Conservation (phyloP, 2,329 filamentous ascomycete genomes). For the Claviceps spartinae region DNA sequence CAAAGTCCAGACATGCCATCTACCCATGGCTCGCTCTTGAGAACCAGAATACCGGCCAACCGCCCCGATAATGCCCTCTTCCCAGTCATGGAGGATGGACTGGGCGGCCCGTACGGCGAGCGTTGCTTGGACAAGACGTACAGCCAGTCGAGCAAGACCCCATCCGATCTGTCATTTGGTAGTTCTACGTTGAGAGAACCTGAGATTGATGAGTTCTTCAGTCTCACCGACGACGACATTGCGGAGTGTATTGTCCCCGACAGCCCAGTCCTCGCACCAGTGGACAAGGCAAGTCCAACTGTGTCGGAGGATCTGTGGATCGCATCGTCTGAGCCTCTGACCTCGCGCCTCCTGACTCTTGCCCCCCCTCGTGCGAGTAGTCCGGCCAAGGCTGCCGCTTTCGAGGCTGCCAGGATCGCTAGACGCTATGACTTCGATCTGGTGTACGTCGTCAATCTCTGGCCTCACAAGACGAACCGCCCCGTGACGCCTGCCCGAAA, state of each 20-base stretch:
- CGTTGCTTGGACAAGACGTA: conserved; percentile 13
- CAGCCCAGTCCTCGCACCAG: conserved; percentile 6
- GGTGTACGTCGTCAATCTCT: conserved; percentile 45
- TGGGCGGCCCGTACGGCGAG: conserved; percentile 14
- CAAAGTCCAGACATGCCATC: conserved; percentile 19
- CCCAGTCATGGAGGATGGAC: conserved; percentile 14
- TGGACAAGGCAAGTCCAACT: conserved; percentile 3
- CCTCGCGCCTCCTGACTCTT: conserved; percentile 27
- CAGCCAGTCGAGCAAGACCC: conserved; percentile 18
- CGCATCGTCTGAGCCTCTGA: conserved; percentile 11
- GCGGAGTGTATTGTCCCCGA: conserved; percentile 27
- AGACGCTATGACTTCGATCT: conserved; percentile 43
- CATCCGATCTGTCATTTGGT: conserved; percentile 16
- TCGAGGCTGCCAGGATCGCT: conserved; percentile 42
- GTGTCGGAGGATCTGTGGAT: conserved; percentile 12
- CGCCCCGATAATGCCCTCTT: conserved; percentile 15
- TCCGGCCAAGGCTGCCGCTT: conserved; percentile 34
- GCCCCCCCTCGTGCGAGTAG: conserved; percentile 30
- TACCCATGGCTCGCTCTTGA: conserved; percentile 12
- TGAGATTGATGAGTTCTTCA: conserved; percentile 38
- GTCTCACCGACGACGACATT: conserved; percentile 44
- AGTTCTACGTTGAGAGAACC: conserved; percentile 34
- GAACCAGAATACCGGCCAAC: conserved; percentile 13
- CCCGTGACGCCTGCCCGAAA: conserved; percentile 6
- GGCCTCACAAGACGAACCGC: conserved; percentile 25